Evolutionary conservation across 2,329 filamentous ascomycete species (phyloP).

Genomic region (Claviceps pusilla): DNA sequence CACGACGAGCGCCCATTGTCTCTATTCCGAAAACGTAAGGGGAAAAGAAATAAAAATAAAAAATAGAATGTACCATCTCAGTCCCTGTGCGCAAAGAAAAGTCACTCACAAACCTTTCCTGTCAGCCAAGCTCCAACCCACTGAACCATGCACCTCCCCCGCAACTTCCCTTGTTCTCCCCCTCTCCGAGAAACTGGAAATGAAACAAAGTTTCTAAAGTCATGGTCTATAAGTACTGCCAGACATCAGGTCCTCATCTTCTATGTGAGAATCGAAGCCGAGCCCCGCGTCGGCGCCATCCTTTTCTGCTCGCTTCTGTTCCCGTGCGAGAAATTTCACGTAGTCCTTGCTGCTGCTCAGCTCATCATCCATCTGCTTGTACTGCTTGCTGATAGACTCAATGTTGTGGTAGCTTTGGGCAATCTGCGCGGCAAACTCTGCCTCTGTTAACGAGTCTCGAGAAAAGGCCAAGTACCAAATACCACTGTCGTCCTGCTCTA

Average conservation of each 20-base stretch:
- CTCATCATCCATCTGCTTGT: slow-evolving; percentile 37
- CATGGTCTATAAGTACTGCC: slow-evolving; percentile 15
- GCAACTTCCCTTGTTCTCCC: no score
- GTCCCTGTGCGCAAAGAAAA: background rate
- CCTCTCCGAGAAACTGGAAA: background rate
- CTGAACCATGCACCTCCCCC: background rate
- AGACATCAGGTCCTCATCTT: slow-evolving; percentile 49
- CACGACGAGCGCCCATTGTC: background rate
- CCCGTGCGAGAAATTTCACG: slow-evolving; percentile 29
- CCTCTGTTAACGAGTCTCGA: slow-evolving; percentile 31
- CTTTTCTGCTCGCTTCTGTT: slow-evolving; percentile 32
- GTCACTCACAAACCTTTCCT: background rate
- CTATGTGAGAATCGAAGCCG: slow-evolving; percentile 32
- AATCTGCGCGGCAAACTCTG: slow-evolving; percentile 34
- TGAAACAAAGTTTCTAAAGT: background rate
- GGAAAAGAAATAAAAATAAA: no score
- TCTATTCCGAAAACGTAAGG: background rate
- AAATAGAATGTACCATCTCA: background rate
- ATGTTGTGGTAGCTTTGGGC: slow-evolving; percentile 26
- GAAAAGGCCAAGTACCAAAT: slow-evolving; percentile 35
- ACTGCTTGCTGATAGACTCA: slow-evolving; percentile 29
- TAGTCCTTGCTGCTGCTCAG: slow-evolving; percentile 43
- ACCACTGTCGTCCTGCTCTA: slow-evolving; percentile 31
- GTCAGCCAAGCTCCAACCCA: background rate
- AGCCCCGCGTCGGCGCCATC: slow-evolving; percentile 21